These are phyloP conservation scores for Cyathus pygmaeus DNA, from an alignment of 1,284 basidiomycete species.

Conservation along the genomic window DNA sequence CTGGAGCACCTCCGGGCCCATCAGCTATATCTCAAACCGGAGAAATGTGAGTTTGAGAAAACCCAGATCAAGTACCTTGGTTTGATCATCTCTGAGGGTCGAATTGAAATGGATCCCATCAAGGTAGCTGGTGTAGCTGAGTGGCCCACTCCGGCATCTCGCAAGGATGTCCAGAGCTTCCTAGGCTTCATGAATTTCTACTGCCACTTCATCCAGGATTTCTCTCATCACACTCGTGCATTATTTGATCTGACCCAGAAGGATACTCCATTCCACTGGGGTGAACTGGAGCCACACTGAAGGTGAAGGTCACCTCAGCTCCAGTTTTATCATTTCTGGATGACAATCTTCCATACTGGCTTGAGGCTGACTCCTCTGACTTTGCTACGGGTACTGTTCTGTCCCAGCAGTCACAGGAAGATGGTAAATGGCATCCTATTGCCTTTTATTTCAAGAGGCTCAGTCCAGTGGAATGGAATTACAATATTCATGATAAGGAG, in stretches of 20 bases:
- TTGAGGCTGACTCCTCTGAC: slow-evolving; percentile 12
- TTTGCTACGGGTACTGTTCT: slow-evolving; percentile 7
- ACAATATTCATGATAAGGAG: slow-evolving; percentile 21
- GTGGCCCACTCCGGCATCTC: slow-evolving; percentile 35
- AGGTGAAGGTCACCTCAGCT: neutral
- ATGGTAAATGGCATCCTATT: slow-evolving; percentile 10
- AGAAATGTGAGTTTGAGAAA: slow-evolving; percentile 40
- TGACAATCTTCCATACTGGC: neutral
- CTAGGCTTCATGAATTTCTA: slow-evolving; percentile 23
- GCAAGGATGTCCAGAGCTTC: slow-evolving; percentile 27
- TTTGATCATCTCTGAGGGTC: slow-evolving; percentile 26
- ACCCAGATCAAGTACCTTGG: slow-evolving; percentile 39
- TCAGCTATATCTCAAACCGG: slow-evolving; percentile 30
- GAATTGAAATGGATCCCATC: slow-evolving; percentile 36
- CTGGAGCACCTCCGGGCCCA: slow-evolving; percentile 19
- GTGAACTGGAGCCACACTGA: too few relatives aligned
- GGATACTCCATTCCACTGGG: too few relatives aligned
- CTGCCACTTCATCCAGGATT: neutral
- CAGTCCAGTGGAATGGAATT: slow-evolving; percentile 12
- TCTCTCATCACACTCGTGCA: neutral
- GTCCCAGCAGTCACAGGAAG: neutral
- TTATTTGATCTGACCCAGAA: neutral
- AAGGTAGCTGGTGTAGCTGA: slow-evolving; percentile 34
- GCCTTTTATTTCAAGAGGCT: slow-evolving; percentile 7
- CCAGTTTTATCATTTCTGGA: neutral